Conservation (phyloP, 2,329 filamentous ascomycete species). For the Nigrospora oryzae region DNA sequence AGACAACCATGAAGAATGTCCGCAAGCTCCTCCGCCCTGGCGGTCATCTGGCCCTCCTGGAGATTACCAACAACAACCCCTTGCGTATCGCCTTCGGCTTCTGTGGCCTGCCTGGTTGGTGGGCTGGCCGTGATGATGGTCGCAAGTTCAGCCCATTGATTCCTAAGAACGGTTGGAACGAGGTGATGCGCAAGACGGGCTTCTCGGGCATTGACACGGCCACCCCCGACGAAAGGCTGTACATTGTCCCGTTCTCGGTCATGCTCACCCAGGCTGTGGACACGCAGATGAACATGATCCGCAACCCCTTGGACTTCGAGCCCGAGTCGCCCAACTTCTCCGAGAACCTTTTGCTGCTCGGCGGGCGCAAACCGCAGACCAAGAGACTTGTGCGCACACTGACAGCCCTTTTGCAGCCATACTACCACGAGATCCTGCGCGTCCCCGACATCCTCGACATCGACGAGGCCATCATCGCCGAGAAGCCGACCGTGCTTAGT, state of each 20-base stretch:
- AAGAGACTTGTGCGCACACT: not conserved
- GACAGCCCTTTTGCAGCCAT: not conserved
- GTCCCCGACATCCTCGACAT: not conserved
- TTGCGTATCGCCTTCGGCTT: not conserved
- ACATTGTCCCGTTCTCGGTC: slow-evolving; percentile 5
- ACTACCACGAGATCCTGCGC: not conserved
- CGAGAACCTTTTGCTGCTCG: slow-evolving; percentile 8
- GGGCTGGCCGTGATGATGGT: slow-evolving; percentile 1
- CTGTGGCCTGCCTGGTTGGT: slow-evolving; percentile 4
- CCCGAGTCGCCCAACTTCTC: not conserved
- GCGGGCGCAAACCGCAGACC: slow-evolving; percentile 2
- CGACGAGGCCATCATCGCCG: not conserved
- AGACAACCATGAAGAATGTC: slow-evolving; percentile 13
- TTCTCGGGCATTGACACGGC: slow-evolving; percentile 19
- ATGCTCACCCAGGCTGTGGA: slow-evolving; percentile 24
- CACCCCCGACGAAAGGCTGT: slow-evolving; percentile 1
- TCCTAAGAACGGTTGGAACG: slow-evolving; percentile 10
- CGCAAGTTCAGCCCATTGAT: slow-evolving; percentile 3
- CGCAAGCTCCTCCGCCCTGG: slow-evolving; percentile 21
- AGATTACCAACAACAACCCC: slow-evolving; percentile 2
- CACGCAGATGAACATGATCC: slow-evolving; percentile 4
- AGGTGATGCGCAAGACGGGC: slow-evolving; percentile 11
- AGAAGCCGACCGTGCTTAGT: slow-evolving; percentile 8
- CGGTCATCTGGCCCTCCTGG: slow-evolving; percentile 20
- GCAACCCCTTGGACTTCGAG: slow-evolving; percentile 1